Base-by-base conservation (phyloP, 306 rosid species). In the Myrica gale region DNA sequence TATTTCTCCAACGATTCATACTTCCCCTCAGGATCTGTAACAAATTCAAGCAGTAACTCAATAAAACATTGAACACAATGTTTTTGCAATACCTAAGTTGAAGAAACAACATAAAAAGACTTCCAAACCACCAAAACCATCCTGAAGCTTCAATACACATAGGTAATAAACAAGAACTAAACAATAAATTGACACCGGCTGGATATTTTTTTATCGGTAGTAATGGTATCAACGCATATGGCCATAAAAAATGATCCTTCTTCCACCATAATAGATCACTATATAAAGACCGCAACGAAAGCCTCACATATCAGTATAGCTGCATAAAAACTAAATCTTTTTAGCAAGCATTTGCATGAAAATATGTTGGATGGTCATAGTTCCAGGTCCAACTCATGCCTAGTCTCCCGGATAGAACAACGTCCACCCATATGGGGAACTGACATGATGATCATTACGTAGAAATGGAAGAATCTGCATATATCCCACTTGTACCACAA, bases 11-110 rank as follows among this genome's bases (percentile, higher is more conserved):
- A 86, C 62, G 97, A 87, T 84, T 95, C 99, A 73, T 95, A 95
- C 78, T 95, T 95, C 46, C 99, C 99, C 83, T 95, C 99, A 68
- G 99, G 97, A 86, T 95, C 99, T 95, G 88, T 82, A 82, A 68
- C 76, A 82, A 84, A 84, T 42, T 48, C 39, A 75, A 79, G 55
- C 47, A 53, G 45, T 81, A 43, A 42, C 53, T 58, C 70, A 8
- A n/a, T 61, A 26, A 61, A 61, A 43, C 17, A 32, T 32, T 61
- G 32, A 61, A 15, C 68, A 32, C n/a, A 61, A 6, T 13, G 4
- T 23, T 60, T 60, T 60, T 61, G 7, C n/a, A 42, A 26, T 32
- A 32, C 12, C 17, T 23, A 61, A 26, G 15, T 37, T 6, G 9
- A 61, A n/a, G 5, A 61, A 5, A 37, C 5, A n/a, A 13, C 20